These are phyloP conservation scores for Lathyrus aphaca DNA, from an alignment of 306 rosid species.

Conservation along the genomic window DNA sequence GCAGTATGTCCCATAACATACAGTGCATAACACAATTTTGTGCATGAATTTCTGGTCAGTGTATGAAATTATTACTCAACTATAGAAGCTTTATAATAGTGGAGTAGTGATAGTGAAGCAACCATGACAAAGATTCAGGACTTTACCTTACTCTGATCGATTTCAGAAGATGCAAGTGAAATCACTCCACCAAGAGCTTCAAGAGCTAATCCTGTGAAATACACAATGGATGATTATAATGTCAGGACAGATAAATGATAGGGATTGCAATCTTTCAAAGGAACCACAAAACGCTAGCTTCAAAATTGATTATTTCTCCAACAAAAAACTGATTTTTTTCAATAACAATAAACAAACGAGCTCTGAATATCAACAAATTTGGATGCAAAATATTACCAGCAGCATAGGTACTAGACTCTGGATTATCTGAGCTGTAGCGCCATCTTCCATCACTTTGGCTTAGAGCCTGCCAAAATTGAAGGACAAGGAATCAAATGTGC, in stretches of 20 bases:
- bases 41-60: slow-evolving; percentile 20
- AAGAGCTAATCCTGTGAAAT: slow-evolving; percentile 74
- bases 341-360: not conserved
- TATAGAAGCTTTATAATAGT: slow-evolving; percentile 15
- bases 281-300: slow-evolving; percentile 21
- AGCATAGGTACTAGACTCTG: slow-evolving; percentile 95
- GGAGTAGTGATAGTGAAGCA: slow-evolving; percentile 24
- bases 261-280: slow-evolving; percentile 17
- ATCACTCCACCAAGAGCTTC: slow-evolving; percentile 93
- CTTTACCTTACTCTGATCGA: slow-evolving; percentile 76
- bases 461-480: slow-evolving; percentile 68
- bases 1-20: slow-evolving; percentile 3
- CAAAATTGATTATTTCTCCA: not conserved
- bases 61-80: slow-evolving; percentile 1
- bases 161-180: slow-evolving; percentile 81
- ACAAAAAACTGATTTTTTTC: not conserved
- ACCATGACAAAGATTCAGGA: slow-evolving; percentile 32
- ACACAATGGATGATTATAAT: slow-evolving; percentile 22
- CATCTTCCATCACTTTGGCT: slow-evolving; percentile 99
- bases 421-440: slow-evolving; percentile 88
- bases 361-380: slow-evolving; percentile 23
- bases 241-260: slow-evolving; percentile 29
- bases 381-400: slow-evolving; percentile 67
- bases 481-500: slow-evolving; percentile 36
- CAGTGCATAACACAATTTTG: not conserved